Evolutionary conservation across 1,284 basidiomycete genomes (phyloP), one percentile per base, ranked within the genome.

Genomic region (Naganishia albida): DNA sequence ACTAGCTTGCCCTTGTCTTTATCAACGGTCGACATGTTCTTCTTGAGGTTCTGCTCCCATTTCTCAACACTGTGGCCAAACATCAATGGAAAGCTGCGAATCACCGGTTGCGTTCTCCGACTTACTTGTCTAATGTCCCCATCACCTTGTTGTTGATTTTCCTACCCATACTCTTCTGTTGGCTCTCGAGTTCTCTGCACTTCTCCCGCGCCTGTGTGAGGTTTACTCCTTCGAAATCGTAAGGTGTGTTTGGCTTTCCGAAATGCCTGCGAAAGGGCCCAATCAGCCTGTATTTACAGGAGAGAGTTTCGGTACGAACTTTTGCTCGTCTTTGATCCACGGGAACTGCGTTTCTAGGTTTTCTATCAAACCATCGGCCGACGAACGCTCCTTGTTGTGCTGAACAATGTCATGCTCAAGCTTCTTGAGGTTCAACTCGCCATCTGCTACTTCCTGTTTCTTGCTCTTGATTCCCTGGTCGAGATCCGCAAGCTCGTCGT

Each of bases 1-100:
- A 97, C 92, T 65, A 99, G 99, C 83, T 97, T 99, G 72, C 87
- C 82, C 79, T 96, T 97, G 80, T 99, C 96, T 74, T 91, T 90
- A 72, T 93, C 80, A 2, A 99, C 94, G 1, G 89, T 93, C 0
- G 83, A 77, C 77, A 98, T 84, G 87, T 92, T 98, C 80, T 90
- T 91, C 79, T 88, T 90, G 64, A 96, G 82, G 25, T 86, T 85
- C 0, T 84, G 80, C 78, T 99, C 95, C 73, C 91, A 89, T 83
- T 97, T 97, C 83, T 99, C 96, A 48, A 95, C 91, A 65, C 93
- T 97, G 71, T 2, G 8, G 10, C 16, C 65, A 40, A 63, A 55
- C 1, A 7, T 53, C 13, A 56, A 38, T 40, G 3, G n/a, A 15
- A 20, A n/a, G 12, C 7, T 42, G 23, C 23, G 59, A 54, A 55